Conservation (phyloP, 768 basidiomycete genomes). For the Albatrellus ellisii region DNA sequence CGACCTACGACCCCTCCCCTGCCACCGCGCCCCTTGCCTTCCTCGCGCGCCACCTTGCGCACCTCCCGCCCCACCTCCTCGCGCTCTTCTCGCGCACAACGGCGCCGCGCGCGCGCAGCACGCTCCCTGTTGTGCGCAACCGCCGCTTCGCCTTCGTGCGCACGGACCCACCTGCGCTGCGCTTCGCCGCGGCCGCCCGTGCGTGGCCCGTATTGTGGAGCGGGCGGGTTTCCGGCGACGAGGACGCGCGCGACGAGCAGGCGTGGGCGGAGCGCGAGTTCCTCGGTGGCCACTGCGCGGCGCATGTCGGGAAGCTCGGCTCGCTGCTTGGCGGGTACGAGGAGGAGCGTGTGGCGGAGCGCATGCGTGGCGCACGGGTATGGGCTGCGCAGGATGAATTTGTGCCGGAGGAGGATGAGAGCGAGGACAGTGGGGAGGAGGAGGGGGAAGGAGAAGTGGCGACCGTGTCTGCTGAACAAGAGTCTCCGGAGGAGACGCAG, state of each 20-base stretch:
- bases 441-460: conserved; percentile 27
- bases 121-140: conserved; percentile 55
- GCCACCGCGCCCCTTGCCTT: conserved; percentile 45
- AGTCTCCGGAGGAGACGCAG: conserved; percentile 36
- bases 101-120: conserved; percentile 52
- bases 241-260: conserved; percentile 52
- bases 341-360: conserved; percentile 63
- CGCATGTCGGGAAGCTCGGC: conserved; percentile 61
- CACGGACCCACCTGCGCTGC: conserved; percentile 40
- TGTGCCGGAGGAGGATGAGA: conserved; percentile 57
- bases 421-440: conserved; percentile 37
- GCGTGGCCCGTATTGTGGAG: conserved; percentile 63
- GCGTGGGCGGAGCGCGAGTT: conserved; percentile 56
- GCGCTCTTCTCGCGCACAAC: conserved; percentile 27
- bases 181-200: conserved; percentile 35
- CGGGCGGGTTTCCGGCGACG: conserved; percentile 35
- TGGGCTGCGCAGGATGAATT: conserved; percentile 30
- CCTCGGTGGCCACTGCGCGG: conserved; percentile 34
- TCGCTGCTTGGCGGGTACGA: conserved; percentile 57
- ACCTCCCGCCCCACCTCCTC: conserved; percentile 58
- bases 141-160: conserved; percentile 51
- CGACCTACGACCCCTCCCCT: conserved; percentile 49
- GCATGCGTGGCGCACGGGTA: conserved; percentile 32
- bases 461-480: conserved; percentile 16
- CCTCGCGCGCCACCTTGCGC: conserved; percentile 39